Evolutionary conservation across 2,329 filamentous ascomycete species (phyloP).

Genomic region (Rutstroemia sp.): DNA sequence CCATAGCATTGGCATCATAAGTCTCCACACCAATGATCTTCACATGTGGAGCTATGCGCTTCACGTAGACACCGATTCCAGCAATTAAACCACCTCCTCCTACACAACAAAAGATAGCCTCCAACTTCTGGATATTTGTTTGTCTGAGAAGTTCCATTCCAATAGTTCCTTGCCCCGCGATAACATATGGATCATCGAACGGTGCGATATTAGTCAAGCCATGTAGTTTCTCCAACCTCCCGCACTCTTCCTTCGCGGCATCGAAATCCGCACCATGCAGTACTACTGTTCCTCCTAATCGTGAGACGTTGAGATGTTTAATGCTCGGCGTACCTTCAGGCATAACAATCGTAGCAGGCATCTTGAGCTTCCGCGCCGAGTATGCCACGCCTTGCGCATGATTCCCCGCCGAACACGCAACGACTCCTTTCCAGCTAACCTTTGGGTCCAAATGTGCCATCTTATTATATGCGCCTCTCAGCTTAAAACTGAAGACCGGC

Average conservation of each 20-base stretch:
- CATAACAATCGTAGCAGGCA: slow-evolving; percentile 98
- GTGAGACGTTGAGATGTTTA: slow-evolving; percentile 89
- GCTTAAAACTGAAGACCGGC: slow-evolving; percentile 99
- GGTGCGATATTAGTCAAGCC: slow-evolving; percentile 92
- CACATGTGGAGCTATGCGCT: slow-evolving; percentile 94
- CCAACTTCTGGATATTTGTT: slow-evolving; percentile 80
- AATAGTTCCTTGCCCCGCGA: slow-evolving; percentile 95
- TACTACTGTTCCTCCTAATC: slow-evolving; percentile 84
- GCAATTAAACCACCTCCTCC: slow-evolving; percentile 92
- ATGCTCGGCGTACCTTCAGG: slow-evolving; percentile 90
- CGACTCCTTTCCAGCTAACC: slow-evolving; percentile 87
- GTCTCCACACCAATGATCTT: slow-evolving; percentile 97
- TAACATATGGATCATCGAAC: slow-evolving; percentile 97
- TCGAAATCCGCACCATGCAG: slow-evolving; percentile 92
- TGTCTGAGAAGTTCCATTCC: slow-evolving; percentile 91
- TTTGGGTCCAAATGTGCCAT: slow-evolving; percentile 87
- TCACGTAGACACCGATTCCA: slow-evolving; percentile 88
- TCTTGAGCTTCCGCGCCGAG: slow-evolving; percentile 87
- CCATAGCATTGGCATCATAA: slow-evolving; percentile 91
- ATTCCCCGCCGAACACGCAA: slow-evolving; percentile 91
- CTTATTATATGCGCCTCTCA: slow-evolving; percentile 94
- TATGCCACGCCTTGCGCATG: slow-evolving; percentile 96
- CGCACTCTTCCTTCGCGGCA: slow-evolving; percentile 86
- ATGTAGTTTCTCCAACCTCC: slow-evolving; percentile 69
- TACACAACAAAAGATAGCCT: slow-evolving; percentile 95